Evolutionary conservation across 129 eudicot species (phyloP), one percentile per base, ranked within the genome.

Genomic region (Erigeron canadensis): DNA sequence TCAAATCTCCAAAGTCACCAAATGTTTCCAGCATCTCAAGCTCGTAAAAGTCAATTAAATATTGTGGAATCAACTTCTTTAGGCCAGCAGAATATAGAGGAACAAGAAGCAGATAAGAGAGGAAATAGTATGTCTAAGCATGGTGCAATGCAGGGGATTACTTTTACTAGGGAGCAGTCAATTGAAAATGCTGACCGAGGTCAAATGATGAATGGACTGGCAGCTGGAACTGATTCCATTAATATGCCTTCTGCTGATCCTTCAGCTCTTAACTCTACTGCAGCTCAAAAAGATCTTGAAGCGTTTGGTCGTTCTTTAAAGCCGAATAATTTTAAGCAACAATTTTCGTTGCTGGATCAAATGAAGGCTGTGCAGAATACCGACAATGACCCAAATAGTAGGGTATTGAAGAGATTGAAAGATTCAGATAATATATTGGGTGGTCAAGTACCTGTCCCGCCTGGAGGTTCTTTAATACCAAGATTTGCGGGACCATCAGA

Each of bases 261-360:
- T 63, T 84, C 93, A 39, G 76, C 88, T 82, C 70, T 72, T 10
- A 73, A 82, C 61, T 77, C 89, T 57, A 67, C 85, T 73, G 87
- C 85, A 62, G 79, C 85, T 42, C 88, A 83, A 61, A 85, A 77
- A 61, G 96, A 92, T 69, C 72, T 83, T 69, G 95, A 89, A 87
- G 98, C 84, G n/a, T 92, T 89, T 77, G 96, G 96, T 37, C 96
- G 86, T 65, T 81, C 91, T 46, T 74, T 86, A 65, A 89, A 84
- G 75, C 87, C 98, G 42, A 85, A 83, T 75, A 85, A 37, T 73
- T 55, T 73, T 12, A 79, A 82, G 21, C 74, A 84, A 73, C 83
- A 72, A 47, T 71, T 67, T 75, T 81, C 98, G 9, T 78, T 89
- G 60, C 82, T 81, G 74, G 81, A 93, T 76, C 96, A 89, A 85